A percentile compares a stretch with the other conserved stretches of the same genome.
phyloP scores from a whole-genome alignment of 306 rosid genomes.

The Dalbergia cochinchinensis region DNA sequence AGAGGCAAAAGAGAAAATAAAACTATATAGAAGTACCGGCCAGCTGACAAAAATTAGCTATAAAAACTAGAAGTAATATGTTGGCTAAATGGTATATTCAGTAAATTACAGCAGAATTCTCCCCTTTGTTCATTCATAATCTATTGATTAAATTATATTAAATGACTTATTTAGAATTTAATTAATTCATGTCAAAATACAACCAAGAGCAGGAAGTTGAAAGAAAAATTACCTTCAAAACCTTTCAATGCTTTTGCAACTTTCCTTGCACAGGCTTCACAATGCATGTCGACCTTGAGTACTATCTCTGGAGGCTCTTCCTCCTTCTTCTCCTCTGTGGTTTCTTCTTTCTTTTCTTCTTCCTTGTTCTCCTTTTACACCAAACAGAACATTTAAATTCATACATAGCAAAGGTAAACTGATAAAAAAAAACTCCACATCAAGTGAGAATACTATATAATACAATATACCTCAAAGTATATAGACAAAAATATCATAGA shows the following conservation, averaged over 20 bases:
- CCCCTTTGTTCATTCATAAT: neutral
- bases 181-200: neutral
- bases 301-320: slow-evolving; percentile 70
- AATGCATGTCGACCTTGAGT: slow-evolving; percentile 95
- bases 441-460: neutral
- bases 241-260: slow-evolving; percentile 89
- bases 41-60: slow-evolving; percentile 4
- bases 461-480: neutral
- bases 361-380: slow-evolving; percentile 54
- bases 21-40: neutral
- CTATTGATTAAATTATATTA: neutral
- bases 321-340: slow-evolving; percentile 49
- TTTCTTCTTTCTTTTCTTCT: slow-evolving; percentile 53
- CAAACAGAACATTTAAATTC: slow-evolving; percentile 36
- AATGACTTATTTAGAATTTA: slow-evolving; percentile 3
- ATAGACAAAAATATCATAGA: slow-evolving; percentile 25
- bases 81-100: neutral
- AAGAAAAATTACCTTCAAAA: slow-evolving; percentile 70
- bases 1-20: slow-evolving; percentile 5
- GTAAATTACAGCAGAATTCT: slow-evolving; percentile 14
- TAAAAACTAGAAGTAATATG: slow-evolving; percentile 27
- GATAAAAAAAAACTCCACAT: neutral
- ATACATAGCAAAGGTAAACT: slow-evolving; percentile 9
- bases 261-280: slow-evolving; percentile 96
- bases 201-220: slow-evolving; percentile 6